Evolutionary conservation across 306 rosid genomes (phyloP).

Genomic region (Leucaena leucocephala): DNA sequence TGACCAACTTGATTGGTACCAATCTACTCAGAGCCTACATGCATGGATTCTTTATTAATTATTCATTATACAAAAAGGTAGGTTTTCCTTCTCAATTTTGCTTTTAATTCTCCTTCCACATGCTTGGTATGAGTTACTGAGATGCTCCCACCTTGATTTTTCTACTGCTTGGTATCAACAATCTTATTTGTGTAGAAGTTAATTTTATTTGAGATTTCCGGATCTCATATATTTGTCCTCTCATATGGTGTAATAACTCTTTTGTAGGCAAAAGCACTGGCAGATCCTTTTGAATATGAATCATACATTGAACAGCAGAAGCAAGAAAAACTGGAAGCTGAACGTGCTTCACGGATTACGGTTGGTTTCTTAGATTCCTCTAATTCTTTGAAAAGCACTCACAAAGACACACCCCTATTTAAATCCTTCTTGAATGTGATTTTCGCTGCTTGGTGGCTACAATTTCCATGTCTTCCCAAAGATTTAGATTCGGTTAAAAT

Average conservation of each 20-base stretch:
- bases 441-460: not conserved
- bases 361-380: conserved; percentile 27
- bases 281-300: conserved; percentile 66
- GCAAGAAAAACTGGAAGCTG: conserved; percentile 72
- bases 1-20: conserved; percentile 82
- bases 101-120: not conserved
- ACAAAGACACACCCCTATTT: not conserved
- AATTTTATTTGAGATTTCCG: conserved; percentile 27
- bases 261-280: conserved; percentile 80
- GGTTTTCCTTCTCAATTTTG: conserved; percentile 29
- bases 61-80: conserved; percentile 80
- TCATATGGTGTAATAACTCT: conserved; percentile 26
- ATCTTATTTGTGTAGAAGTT: conserved; percentile 12
- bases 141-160: not conserved
- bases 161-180: not conserved
- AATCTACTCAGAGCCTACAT: conserved; percentile 76
- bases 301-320: conserved; percentile 66
- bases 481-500: not conserved
- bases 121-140: not conserved
- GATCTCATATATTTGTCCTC: conserved; percentile 20
- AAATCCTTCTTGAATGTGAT: not conserved
- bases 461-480: not conserved
- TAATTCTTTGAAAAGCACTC: not conserved
- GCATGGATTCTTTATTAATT: conserved; percentile 83
- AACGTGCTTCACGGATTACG: conserved; percentile 79